Evolutionary conservation across 2,329 filamentous ascomycete species (phyloP), one percentile per base, ranked within the genome.

Genomic region (Xylogone sp.): DNA sequence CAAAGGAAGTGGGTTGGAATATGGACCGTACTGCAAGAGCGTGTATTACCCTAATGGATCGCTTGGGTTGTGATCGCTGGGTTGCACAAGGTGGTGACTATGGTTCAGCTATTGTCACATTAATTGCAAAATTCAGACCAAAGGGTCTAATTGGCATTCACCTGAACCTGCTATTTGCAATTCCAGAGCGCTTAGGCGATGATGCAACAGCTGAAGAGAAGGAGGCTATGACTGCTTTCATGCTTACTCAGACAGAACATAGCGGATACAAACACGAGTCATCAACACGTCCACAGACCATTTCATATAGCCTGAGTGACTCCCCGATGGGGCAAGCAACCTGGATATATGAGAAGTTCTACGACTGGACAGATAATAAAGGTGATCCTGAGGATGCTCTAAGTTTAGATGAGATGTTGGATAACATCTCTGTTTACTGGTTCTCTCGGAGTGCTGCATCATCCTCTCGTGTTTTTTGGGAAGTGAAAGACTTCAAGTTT

Each of bases 311-410:
- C 4, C 52, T 62, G 5, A 52, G 50, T 2, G 57, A 62, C 42
- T 60, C 56, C 1, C 57, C 59, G 3, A 44, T 61, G 5, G 59
- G 55, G 13, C 56, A 58, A 51, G 42, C 58, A 24, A 57, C 60
- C 3, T 61, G 60, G 60, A 46, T 61, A 19, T 46, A 52, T 44
- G 59, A 62, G 21, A 59, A 62, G 49, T 31, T 60, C 13, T 16
- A 39, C n/a, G 34, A 39, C n/a, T 39, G 34, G 34, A 16, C 34
- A 16, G 34, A 39, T 39, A 39, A 39, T 39, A 4, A 39, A 27
- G 24, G 24, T 27, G 24, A 27, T 27, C 24, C 24, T 27, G 24
- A 27, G 24, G 24, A 27, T 27, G 24, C 24, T 27, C 24, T 27
- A 10, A 27, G 24, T 27, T 27, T 27, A 27, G 24, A 27, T 27